Evolutionary conservation across 1,139 yeast species (phyloP).

Genomic region (Magnusiomyces clavatus): DNA sequence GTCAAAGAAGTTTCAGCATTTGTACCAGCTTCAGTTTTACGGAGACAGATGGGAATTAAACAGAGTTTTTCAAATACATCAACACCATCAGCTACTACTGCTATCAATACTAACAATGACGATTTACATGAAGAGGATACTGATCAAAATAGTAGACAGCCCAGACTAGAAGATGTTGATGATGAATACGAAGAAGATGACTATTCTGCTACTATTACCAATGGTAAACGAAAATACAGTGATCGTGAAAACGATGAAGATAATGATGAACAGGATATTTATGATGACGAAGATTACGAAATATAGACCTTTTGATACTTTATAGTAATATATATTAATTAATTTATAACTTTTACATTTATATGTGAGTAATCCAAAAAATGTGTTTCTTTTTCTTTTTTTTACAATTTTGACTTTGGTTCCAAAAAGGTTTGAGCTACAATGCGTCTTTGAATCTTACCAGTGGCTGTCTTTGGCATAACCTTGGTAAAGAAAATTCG

Average conservation of each 20-base stretch:
- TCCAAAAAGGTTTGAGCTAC: slow-evolving; percentile 40
- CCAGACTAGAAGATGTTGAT: neutral
- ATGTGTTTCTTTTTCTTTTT: neutral
- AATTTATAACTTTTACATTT: too few relatives aligned
- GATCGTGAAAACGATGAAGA: slow-evolving; percentile 4
- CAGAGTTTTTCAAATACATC: neutral
- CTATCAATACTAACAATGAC: too few relatives aligned
- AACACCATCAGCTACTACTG: neutral
- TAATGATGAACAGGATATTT: slow-evolving; percentile 3
- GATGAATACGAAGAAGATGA: neutral
- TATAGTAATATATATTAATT: neutral
- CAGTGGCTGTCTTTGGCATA: slow-evolving; percentile 66
- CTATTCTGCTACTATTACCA: neutral
- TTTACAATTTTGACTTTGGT: slow-evolving; percentile 22
- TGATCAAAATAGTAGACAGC: neutral
- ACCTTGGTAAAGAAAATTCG: slow-evolving; percentile 49
- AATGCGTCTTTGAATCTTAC: slow-evolving; percentile 57
- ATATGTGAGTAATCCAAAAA: neutral
- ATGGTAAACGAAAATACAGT: slow-evolving; percentile 2
- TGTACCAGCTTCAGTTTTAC: slow-evolving; percentile 21
- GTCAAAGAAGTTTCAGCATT: slow-evolving; percentile 19
- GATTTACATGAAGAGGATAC: neutral
- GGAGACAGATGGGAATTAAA: slow-evolving; percentile 4
- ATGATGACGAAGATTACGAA: neutral
- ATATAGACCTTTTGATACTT: neutral